A percentile compares a stretch with the other conserved stretches of the same genome.
These are phyloP conservation scores for Streptanthus diversifolius DNA, from an alignment of 345 rosid species.

Conservation along the genomic window DNA sequence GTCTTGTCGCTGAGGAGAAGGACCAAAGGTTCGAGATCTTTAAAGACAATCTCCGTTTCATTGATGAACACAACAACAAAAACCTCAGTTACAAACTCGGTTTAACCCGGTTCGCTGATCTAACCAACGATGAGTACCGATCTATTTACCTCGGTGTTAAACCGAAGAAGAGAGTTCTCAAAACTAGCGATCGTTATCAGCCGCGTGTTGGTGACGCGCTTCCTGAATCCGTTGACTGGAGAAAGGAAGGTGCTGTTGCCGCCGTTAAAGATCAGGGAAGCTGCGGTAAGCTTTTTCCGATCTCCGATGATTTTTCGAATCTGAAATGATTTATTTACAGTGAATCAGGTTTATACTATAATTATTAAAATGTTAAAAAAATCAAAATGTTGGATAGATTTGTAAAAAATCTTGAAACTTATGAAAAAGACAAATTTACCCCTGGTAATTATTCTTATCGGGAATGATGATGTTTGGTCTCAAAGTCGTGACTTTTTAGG, in stretches of 20 bases:
- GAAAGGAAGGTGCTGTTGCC: slow-evolving; percentile 71
- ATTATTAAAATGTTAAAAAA: not conserved
- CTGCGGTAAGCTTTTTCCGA: slow-evolving; percentile 44
- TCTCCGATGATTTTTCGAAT: slow-evolving; percentile 2
- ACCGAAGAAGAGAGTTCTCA: slow-evolving; percentile 37
- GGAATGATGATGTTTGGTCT: slow-evolving; percentile 12
- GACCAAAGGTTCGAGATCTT: slow-evolving; percentile 64
- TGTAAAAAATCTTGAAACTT: not conserved
- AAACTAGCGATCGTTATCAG: slow-evolving; percentile 47
- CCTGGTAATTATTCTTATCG: not conserved
- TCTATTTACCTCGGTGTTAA: slow-evolving; percentile 58
- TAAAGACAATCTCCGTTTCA: slow-evolving; percentile 75
- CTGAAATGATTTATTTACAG: not conserved
- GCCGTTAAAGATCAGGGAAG: slow-evolving; percentile 80
- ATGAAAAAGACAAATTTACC: not conserved
- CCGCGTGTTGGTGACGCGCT: slow-evolving; percentile 58
- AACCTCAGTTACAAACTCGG: slow-evolving; percentile 63
- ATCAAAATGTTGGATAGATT: not conserved
- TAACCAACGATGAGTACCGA: slow-evolving; percentile 91
- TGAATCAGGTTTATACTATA: not conserved
- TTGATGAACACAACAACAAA: slow-evolving; percentile 70
- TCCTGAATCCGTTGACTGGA: slow-evolving; percentile 81
- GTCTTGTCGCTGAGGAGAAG: slow-evolving; percentile 41
- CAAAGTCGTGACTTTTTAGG: not conserved
- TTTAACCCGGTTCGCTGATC: slow-evolving; percentile 82